Evolutionary conservation across 108 stramenopile genomes (phyloP).

Genomic region (Nitzschia sp.): DNA sequence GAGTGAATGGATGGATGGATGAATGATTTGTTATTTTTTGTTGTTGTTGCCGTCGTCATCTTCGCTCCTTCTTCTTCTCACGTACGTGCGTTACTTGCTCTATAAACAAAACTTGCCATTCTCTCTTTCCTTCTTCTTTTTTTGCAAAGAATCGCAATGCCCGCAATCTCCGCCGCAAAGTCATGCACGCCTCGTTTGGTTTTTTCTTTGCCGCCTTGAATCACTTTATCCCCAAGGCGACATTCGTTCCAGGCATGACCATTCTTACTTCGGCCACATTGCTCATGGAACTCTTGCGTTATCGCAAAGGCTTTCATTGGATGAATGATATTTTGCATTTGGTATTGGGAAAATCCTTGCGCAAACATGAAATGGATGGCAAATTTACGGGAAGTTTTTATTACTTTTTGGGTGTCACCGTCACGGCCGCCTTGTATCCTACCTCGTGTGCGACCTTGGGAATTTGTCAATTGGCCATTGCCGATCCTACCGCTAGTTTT

Average conservation of each 20-base stretch:
- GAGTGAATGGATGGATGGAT: neutral
- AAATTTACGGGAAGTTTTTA: conserved; percentile 86
- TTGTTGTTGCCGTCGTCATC: no score
- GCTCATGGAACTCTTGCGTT: conserved; percentile 69
- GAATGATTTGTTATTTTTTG: neutral
- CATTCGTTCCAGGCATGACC: conserved; percentile 64
- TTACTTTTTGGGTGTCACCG: conserved; percentile 79
- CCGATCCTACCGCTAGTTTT: conserved; percentile 77
- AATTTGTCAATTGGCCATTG: conserved; percentile 78
- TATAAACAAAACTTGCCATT: neutral
- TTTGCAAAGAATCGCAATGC: conserved; percentile 64
- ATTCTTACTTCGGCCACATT: conserved; percentile 43
- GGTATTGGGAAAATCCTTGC: conserved; percentile 55
- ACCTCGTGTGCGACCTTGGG: conserved; percentile 68
- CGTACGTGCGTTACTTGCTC: no score
- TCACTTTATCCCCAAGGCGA: conserved; percentile 63
- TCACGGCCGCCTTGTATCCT: conserved; percentile 61
- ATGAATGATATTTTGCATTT: conserved; percentile 70
- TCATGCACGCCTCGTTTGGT: conserved; percentile 72
- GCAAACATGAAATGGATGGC: conserved; percentile 89
- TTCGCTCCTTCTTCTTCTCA: no score
- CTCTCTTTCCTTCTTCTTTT: conserved; percentile 2
- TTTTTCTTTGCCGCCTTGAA: conserved; percentile 76
- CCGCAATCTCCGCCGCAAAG: conserved; percentile 72
- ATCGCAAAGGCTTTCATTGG: conserved; percentile 78